Percentiles rank a stretch among this genome's conserved stretches.
These are phyloP conservation scores for Fusarium sp. DNA, from an alignment of 2,329 filamentous ascomycete genomes.

Conservation along the genomic window DNA sequence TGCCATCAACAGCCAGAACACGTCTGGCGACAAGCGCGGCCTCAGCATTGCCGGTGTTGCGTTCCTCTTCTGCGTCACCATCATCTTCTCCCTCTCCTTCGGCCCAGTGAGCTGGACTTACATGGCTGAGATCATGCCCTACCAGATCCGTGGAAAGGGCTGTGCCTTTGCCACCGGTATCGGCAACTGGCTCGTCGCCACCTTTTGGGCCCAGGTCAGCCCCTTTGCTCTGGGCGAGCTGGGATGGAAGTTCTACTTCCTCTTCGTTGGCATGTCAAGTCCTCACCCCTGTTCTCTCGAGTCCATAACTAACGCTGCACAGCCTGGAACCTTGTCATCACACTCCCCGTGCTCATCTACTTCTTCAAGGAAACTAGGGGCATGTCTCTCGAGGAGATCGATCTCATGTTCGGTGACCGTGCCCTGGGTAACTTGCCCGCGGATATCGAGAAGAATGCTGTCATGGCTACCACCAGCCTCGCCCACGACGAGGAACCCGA, in stretches of 20 bases:
- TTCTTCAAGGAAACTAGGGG: constrained; percentile 70
- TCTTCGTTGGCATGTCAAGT: constrained; percentile 51
- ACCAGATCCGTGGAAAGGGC: constrained; percentile 67
- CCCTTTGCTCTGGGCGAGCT: constrained; percentile 64
- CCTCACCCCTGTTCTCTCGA: constrained; percentile 46
- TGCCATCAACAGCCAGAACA: constrained; percentile 67
- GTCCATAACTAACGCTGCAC: constrained; percentile 48
- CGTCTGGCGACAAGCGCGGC: constrained; percentile 52
- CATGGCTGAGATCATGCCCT: constrained; percentile 74
- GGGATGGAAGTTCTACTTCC: constrained; percentile 57
- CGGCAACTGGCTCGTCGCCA: constrained; percentile 48
- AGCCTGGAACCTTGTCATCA: constrained; percentile 53
- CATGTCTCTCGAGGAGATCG: constrained; percentile 69
- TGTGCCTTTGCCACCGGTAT: constrained; percentile 47
- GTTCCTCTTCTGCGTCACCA: constrained; percentile 70
- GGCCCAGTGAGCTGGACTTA: constrained; percentile 72
- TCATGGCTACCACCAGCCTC: constrained; percentile 24
- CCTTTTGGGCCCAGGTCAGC: constrained; percentile 72
- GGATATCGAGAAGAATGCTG: constrained; percentile 46
- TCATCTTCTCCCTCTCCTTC: constrained; percentile 69
- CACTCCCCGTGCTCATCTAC: constrained; percentile 60
- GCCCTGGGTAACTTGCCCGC: constrained; percentile 45
- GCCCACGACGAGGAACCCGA: constrained; percentile 29
- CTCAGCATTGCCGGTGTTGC: constrained; percentile 72
- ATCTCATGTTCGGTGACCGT: constrained; percentile 63